These are phyloP conservation scores for Pleurozium schreberi DNA, from an alignment of 225 moss, liverwort and hornwort species.

Conservation along the genomic window DNA sequence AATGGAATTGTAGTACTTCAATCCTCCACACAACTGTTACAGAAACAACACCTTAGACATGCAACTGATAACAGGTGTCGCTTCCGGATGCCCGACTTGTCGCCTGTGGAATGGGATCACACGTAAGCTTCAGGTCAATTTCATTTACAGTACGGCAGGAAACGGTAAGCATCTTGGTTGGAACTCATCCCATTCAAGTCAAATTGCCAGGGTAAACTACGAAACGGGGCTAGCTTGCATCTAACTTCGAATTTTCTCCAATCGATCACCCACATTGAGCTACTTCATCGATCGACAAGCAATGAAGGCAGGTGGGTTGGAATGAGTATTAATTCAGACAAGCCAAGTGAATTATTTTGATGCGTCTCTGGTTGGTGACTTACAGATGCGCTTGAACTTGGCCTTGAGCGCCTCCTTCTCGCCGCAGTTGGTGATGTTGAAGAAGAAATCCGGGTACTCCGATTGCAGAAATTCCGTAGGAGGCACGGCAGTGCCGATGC, in stretches of 20 bases:
- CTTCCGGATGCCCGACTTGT: neutral
- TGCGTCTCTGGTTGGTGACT: neutral
- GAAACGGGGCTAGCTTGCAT: neutral
- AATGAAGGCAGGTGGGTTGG: no score
- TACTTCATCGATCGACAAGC: neutral
- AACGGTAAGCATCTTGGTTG: accelerated
- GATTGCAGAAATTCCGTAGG: neutral
- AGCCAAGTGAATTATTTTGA: neutral
- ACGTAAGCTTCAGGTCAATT: neutral
- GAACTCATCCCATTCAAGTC: neutral
- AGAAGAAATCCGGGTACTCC: neutral
- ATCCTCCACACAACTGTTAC: no score
- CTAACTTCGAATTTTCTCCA: no score
- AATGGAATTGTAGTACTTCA: no score
- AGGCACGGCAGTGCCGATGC: neutral
- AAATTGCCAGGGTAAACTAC: neutral
- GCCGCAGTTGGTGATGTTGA: neutral
- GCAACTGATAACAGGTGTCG: neutral
- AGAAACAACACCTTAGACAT: no score
- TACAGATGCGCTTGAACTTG: neutral
- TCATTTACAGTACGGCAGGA: accelerated
- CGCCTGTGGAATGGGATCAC: neutral
- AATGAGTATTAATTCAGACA: neutral
- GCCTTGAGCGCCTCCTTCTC: neutral
- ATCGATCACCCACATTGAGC: neutral